phyloP scores from a whole-genome alignment of 495 filamentous ascomycete genomes.

The Mycothermus thermophilus region DNA sequence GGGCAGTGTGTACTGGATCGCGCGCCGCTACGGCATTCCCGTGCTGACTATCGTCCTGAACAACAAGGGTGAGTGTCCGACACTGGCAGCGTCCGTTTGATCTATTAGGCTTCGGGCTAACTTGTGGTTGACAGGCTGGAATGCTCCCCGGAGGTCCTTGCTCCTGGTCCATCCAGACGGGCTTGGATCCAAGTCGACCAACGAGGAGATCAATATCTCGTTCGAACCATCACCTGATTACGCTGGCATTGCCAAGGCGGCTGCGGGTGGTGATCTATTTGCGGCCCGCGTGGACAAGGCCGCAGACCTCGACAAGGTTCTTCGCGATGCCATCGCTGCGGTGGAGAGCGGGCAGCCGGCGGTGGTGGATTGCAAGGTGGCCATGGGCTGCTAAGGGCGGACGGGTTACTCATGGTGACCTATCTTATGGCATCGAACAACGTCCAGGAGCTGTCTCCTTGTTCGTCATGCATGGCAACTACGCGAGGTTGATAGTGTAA shows the following conservation, averaged over 20 bases:
- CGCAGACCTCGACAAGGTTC: constrained; percentile 43
- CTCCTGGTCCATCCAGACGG: constrained; percentile 77
- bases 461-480: too few relatives aligned
- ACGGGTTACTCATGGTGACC: background rate
- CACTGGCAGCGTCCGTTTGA: background rate
- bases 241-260: constrained; percentile 75
- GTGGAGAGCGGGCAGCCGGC: constrained; percentile 55
- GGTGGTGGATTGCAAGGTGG: constrained; percentile 45
- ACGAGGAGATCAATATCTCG: constrained; percentile 80
- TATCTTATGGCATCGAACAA: background rate
- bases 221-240: constrained; percentile 83
- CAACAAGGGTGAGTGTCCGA: constrained; percentile 53
- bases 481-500: background rate
- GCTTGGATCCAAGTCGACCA: constrained; percentile 58
- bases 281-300: constrained; percentile 47
- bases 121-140: constrained; percentile 56
- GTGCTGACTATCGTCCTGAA: constrained; percentile 85
- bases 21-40: constrained; percentile 72
- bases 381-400: constrained; percentile 22
- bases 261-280: constrained; percentile 61
- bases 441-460: too few relatives aligned
- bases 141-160: constrained; percentile 64
- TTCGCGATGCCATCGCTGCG: constrained; percentile 52
- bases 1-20: constrained; percentile 86
- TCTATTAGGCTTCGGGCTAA: constrained; percentile 3